Base-by-base conservation (phyloP, 2,329 filamentous ascomycete genomes). In the Pseudocercospora eumusae region DNA sequence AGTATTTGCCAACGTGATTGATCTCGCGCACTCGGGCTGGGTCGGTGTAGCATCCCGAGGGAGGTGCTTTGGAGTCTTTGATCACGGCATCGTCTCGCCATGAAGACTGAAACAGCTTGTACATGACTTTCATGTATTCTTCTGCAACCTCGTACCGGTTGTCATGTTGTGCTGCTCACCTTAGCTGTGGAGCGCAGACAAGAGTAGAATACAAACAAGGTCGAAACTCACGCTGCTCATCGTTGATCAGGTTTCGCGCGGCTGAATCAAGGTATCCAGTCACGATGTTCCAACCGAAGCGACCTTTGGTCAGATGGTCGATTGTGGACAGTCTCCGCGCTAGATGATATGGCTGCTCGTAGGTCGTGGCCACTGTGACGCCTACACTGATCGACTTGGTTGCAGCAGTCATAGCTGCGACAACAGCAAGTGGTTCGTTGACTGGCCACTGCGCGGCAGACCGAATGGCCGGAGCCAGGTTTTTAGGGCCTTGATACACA, bases 211-310 rank as follows among this genome's bases (percentile, higher is more conserved):
- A 33, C 2, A 54, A 18, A n/a, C n/a, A n/a, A n/a, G n/a, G 25
- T 18, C 7, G n/a, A 81, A 75, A 1, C 50, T 20, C 20, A 52
- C 81, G 78, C 82, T 82, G 5, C 44, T 73, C 81, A 10, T 86
- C 81, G 1, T 86, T 69, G 0, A 84, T 85, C 58, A 87, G 86
- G 0, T 84, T 84, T 66, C 86, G 85, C 71, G 86, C 85, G 0
- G 85, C 84, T 0, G 82, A 79, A 68, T 87, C 86, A 68, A 84
- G 85, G 80, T 82, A 86, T 0, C 78, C 81, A 0, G 85, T 88
- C 0, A 89, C 86, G 21, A 89, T 86, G 64, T 89, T 89, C 86
- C 86, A 87, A 0, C 83, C 86, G 36, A 88, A 79, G 0, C 86
- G 77, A 0, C 85, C 86, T 2, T 80, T 77, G 0, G 86, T 87